Evolutionary conservation across 176 grass and related monocot genomes (phyloP), one percentile per base, ranked within the genome.

Genomic region (Musa beccarii): DNA sequence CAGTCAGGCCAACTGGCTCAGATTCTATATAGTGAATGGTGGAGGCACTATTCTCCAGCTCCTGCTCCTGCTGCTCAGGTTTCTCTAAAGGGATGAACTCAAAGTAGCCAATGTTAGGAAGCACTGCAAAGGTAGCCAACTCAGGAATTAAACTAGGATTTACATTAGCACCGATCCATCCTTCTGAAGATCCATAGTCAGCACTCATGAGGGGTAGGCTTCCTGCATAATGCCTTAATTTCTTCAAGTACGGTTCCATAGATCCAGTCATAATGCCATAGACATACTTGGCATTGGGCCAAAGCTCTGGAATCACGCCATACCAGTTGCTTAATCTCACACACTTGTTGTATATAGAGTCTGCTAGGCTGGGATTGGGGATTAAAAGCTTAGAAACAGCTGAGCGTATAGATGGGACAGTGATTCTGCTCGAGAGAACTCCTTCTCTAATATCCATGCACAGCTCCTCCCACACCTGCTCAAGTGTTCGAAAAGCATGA

Each of bases 211-310:
- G 82, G 2, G 93, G 93, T 74, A 96, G 69, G 3, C 51, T 68
- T 0, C 87, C 93, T 2, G 93, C 93, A 79, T 96, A 96, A 78
- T 96, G 93, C 0, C 85, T 79, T 68, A 96, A 81, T 79, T 96
- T 96, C 77, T 81, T 86, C 26, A 92, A 78, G 68, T 96, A 96
- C 59, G 85, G 92, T 23, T 96, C 92, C 92, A 96, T 96, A 29
- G 92, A 86, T 0, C 92, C 92, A 8, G 92, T 96, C 92, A 96
- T 92, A 79, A 96, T 96, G 65, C 83, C 89, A 75, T 92, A 89
- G 3, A 96, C 87, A 80, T 96, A 96, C 81, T 59, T 88, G 17
- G 89, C 87, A 57, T 92, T 96, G 49, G 87, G 85, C 83, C 88
- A 96, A 13, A 96, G 85, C 69, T 87, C 87, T 20, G 89, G 87